A percentile compares a stretch with the other conserved stretches of the same genome.
phyloP scores from a whole-genome alignment of 768 basidiomycete genomes.

The Psilocybe sp. region DNA sequence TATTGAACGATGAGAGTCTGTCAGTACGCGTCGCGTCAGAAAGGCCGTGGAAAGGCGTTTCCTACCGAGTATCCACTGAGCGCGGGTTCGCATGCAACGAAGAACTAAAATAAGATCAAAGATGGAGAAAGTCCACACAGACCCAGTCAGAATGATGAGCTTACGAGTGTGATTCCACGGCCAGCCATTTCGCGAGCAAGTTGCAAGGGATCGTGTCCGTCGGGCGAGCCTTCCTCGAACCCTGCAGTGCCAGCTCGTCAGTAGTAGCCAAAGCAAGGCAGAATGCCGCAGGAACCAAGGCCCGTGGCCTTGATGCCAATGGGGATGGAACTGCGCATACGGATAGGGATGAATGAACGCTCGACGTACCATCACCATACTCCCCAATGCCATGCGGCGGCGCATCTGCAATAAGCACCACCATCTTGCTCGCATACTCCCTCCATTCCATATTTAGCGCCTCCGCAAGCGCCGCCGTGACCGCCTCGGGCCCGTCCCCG shows the following conservation, averaged over 20 bases:
- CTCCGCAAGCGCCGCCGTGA: slow-evolving; percentile 90
- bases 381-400: slow-evolving; percentile 98
- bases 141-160: slow-evolving; percentile 20
- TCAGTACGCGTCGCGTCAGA: neutral
- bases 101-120: slow-evolving; percentile 59
- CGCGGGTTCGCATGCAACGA: slow-evolving; percentile 98
- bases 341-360: slow-evolving; percentile 8
- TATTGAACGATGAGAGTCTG: slow-evolving; percentile 20
- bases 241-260: slow-evolving; percentile 42
- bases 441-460: slow-evolving; percentile 91
- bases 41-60: neutral
- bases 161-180: slow-evolving; percentile 85
- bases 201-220: slow-evolving; percentile 87
- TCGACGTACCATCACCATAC: slow-evolving; percentile 82
- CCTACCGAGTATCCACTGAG: slow-evolving; percentile 87
- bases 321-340: slow-evolving; percentile 4
- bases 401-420: slow-evolving; percentile 95
- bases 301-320: slow-evolving; percentile 96
- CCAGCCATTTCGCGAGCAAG: slow-evolving; percentile 88
- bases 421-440: slow-evolving; percentile 86
- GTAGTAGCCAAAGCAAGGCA: neutral
- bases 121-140: neutral
- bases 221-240: slow-evolving; percentile 91
- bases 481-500: slow-evolving; percentile 95
- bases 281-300: slow-evolving; percentile 59